A percentile compares a stretch with the other conserved stretches of the same genome.
Evolutionary conservation across 106 monocot species (phyloP).

Genomic region (Dioscorea zingiberensis): DNA sequence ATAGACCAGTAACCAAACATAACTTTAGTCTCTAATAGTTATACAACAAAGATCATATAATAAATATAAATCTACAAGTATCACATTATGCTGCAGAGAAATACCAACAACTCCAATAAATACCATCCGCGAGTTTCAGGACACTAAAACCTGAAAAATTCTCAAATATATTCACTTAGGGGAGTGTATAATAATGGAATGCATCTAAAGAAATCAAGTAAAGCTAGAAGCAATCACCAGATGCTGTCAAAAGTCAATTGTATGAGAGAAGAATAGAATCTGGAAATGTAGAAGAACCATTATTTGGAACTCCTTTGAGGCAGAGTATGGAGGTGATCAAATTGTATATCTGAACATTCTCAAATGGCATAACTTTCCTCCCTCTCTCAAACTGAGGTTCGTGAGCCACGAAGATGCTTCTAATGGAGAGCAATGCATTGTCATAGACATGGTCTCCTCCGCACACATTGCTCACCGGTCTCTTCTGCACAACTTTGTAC

Average conservation of each 20-base stretch:
- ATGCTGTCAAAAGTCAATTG: not conserved
- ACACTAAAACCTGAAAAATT: too few species aligned
- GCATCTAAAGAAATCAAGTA: too few species aligned
- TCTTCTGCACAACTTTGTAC: conserved; percentile 30
- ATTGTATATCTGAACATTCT: conserved; percentile 61
- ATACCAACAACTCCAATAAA: too few species aligned
- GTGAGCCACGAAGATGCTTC: conserved; percentile 52
- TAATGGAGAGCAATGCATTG: conserved; percentile 49
- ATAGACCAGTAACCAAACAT: too few species aligned
- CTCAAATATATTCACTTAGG: too few species aligned
- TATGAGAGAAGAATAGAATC: conserved; percentile 28
- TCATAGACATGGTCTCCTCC: conserved; percentile 59
- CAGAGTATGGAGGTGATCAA: conserved; percentile 36
- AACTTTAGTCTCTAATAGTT: too few species aligned
- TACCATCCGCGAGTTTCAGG: too few species aligned
- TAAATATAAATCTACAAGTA: not conserved
- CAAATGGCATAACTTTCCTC: conserved; percentile 38
- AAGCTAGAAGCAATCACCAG: too few species aligned
- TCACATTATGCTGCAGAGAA: too few species aligned
- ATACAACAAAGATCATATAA: not conserved
- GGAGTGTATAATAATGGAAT: too few species aligned
- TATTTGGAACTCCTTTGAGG: conserved; percentile 44
- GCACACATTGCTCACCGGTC: conserved; percentile 20
- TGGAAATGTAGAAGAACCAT: conserved; percentile 47
- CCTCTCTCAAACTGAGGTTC: conserved; percentile 46